These are phyloP conservation scores for Cladophialophora exuberans DNA, from an alignment of 2,329 filamentous ascomycete species.

Conservation along the genomic window DNA sequence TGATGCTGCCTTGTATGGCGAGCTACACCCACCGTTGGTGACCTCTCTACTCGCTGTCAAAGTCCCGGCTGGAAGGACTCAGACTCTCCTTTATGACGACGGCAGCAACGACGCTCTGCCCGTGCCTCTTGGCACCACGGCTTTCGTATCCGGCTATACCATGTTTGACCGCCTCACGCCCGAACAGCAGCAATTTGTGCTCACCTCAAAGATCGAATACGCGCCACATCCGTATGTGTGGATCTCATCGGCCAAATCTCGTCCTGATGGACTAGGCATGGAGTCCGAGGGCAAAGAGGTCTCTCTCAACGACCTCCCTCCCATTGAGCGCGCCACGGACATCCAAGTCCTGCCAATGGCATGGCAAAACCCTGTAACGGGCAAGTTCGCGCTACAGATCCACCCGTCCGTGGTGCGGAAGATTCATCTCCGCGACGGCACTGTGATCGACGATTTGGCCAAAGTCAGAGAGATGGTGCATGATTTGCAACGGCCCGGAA, in stretches of 20 bases:
- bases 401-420: slow-evolving; percentile 73
- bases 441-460: slow-evolving; percentile 68
- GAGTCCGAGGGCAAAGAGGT: slow-evolving; percentile 69
- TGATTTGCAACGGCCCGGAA: slow-evolving; percentile 70
- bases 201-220: slow-evolving; percentile 71
- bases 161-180: slow-evolving; percentile 71
- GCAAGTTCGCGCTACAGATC: slow-evolving; percentile 70
- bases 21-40: slow-evolving; percentile 71
- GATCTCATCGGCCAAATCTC: slow-evolving; percentile 72
- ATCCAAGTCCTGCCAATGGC: slow-evolving; percentile 75
- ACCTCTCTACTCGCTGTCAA: slow-evolving; percentile 75
- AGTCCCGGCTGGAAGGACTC: slow-evolving; percentile 67
- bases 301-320: slow-evolving; percentile 61
- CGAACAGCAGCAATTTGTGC: slow-evolving; percentile 68
- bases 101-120: slow-evolving; percentile 66
- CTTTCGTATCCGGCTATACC: slow-evolving; percentile 71
- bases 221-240: slow-evolving; percentile 80
- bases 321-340: slow-evolving; percentile 63
- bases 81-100: slow-evolving; percentile 75
- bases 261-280: slow-evolving; percentile 71
- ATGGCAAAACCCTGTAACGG: slow-evolving; percentile 76
- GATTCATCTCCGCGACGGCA: slow-evolving; percentile 68
- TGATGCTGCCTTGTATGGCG: slow-evolving; percentile 54
- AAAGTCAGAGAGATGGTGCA: slow-evolving; percentile 72
- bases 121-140: slow-evolving; percentile 75